Conservation (phyloP, 495 filamentous ascomycete species). For the Podospora fimiseda region DNA sequence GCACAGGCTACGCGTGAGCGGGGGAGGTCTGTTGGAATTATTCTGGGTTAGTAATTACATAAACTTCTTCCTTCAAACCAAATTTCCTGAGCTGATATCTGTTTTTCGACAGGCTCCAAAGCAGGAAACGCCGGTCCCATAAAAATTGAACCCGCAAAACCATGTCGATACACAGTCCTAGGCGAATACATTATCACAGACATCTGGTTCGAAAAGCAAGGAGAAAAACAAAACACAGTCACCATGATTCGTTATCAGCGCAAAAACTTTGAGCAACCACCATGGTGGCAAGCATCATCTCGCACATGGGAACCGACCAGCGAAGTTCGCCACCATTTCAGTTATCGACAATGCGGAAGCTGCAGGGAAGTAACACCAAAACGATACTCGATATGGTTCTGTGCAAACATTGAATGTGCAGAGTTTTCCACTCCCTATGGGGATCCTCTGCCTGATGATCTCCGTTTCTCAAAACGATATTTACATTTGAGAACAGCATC, state of each 20-base stretch:
- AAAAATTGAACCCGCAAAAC: not conserved
- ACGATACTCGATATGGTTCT: not conserved
- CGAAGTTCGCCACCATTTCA: not conserved
- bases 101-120: not conserved
- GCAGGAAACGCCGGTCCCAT: not conserved
- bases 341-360: not conserved
- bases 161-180: slow-evolving; percentile 1
- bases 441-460: not conserved
- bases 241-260: not conserved
- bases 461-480: not conserved
- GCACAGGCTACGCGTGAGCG: not conserved
- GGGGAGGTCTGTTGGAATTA: not conserved
- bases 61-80: too few relatives aligned
- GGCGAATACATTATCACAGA: not conserved
- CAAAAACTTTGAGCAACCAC: not conserved
- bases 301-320: not conserved
- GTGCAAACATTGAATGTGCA: not conserved
- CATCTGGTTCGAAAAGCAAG: not conserved
- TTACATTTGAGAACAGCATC: not conserved
- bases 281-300: not conserved
- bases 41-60: not conserved
- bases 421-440: not conserved
- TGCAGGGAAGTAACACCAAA: not conserved
- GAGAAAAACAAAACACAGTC: not conserved
- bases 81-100: not conserved